Base-by-base conservation (phyloP, 2,329 filamentous ascomycete species). In the Blastomyces emzantsi region DNA sequence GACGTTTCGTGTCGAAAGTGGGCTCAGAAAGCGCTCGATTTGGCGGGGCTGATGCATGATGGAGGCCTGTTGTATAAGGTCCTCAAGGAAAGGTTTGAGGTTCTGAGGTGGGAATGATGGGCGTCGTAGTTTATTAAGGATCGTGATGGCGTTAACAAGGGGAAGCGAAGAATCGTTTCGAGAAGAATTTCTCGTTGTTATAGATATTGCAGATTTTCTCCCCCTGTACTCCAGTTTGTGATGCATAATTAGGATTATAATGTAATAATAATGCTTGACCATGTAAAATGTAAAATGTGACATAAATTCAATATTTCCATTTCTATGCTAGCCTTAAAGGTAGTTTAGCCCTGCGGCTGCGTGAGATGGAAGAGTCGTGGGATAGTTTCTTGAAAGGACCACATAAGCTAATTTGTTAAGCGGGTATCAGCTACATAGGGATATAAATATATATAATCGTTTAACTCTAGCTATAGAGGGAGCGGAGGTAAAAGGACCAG, bases 1-100 rank as follows among this genome's bases (percentile, higher is more conserved):
- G 75, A 77, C 61, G 67, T 45, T 4, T 68, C 71, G n/a, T 75
- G 71, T 66, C 68, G 67, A 19, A 69, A 70, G 15, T 78, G 76
- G 76, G 76, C 70, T 1, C 64, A 67, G 47, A 77, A 73, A 62
- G 74, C 76, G 0, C 70, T 78, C 63, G 64, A 66, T 25, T 33
- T 78, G 62, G 75, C 76, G 13, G 67, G 67, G 25, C 65, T 72
- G 60, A 67, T 73, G 51, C 63, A 64, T 56, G 67, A 69, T 55
- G 63, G 67, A 7, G 71, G 71, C 1, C 58, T 62, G 11, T 59
- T 76, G 61, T 68, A 68, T 61, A 60, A 56, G 11, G 60, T 72
- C 28, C 62, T 77, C 33, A 65, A 71, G 61, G 63, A 62, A 22
- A 75, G 73, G n/a, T 70, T 72, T 66, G 67, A 62, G 28, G 69